Conservation (phyloP, 2,329 filamentous ascomycete species). For the Colletotrichum tabaci region DNA sequence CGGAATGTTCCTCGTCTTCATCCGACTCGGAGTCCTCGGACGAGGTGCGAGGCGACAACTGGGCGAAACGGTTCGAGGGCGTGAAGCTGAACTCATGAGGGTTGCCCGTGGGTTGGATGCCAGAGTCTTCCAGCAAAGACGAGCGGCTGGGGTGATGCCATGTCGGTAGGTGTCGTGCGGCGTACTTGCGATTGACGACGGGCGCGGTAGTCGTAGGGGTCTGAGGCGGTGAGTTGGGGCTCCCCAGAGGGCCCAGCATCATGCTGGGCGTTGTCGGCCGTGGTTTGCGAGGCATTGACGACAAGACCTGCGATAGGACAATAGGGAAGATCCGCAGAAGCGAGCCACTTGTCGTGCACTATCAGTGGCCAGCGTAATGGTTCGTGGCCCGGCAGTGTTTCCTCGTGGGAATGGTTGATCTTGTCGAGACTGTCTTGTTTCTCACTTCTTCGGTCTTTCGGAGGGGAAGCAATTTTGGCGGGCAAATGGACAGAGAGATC, state of each 20-base stretch:
- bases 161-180: constrained; percentile 50
- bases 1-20: constrained; percentile 27
- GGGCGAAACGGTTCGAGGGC: constrained; percentile 47
- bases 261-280: constrained; percentile 61
- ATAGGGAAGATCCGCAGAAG: neutral
- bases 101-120: constrained; percentile 59
- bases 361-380: neutral
- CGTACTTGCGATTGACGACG: constrained; percentile 52
- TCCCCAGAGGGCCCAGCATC: constrained; percentile 52
- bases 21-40: constrained; percentile 45
- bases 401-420: constrained; percentile 23
- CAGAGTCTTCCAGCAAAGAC: constrained; percentile 52
- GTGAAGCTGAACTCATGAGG: constrained; percentile 60
- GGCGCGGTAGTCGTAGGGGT: constrained; percentile 59
- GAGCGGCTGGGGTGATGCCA: constrained; percentile 51
- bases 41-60: constrained; percentile 51
- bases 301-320: neutral
- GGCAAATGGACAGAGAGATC: constrained; percentile 31
- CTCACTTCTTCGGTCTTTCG: constrained; percentile 22
- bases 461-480: constrained; percentile 31
- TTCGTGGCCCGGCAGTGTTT: neutral
- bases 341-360: neutral
- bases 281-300: constrained; percentile 52
- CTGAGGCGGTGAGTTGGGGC: constrained; percentile 64
- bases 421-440: constrained; percentile 34